Evolutionary conservation across 768 basidiomycete genomes (phyloP).

Genomic region (Phylloporus sp.): DNA sequence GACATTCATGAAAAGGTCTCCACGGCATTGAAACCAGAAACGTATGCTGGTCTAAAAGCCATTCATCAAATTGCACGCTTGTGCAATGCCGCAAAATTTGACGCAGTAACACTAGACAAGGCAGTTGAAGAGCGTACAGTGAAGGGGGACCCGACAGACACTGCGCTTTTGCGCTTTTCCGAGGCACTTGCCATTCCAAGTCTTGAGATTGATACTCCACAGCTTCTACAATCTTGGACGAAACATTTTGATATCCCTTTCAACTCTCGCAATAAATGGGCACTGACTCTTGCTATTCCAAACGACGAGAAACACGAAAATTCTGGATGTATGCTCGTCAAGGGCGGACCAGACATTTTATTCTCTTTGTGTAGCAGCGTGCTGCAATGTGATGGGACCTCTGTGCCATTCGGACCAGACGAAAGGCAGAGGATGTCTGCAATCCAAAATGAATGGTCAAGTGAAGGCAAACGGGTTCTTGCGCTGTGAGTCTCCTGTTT

Average conservation of each 20-base stretch:
- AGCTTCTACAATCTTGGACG: conserved; percentile 19
- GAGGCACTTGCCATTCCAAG: conserved; percentile 27
- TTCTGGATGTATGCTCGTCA: conserved; percentile 39
- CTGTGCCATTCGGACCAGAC: conserved; percentile 27
- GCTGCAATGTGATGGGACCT: conserved; percentile 29
- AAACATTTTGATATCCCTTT: conserved; percentile 36
- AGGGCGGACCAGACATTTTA: conserved; percentile 56
- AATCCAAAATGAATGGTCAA: conserved; percentile 41
- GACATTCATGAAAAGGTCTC: conserved; percentile 10
- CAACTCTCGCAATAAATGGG: conserved; percentile 54
- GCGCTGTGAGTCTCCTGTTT: conserved; percentile 30
- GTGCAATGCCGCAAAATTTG: conserved; percentile 54
- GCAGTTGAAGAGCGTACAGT: conserved; percentile 31
- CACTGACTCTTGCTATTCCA: conserved; percentile 37
- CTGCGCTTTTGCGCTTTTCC: conserved; percentile 47
- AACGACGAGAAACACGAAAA: conserved; percentile 4
- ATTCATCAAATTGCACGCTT: conserved; percentile 41
- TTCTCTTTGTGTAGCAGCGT: conserved; percentile 36
- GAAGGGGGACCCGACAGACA: conserved; percentile 49
- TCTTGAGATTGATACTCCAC: conserved; percentile 15
- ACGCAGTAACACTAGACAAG: conserved; percentile 21
- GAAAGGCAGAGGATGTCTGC: conserved; percentile 20
- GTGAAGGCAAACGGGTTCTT: conserved; percentile 50
- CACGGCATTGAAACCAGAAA: conserved; percentile 3
- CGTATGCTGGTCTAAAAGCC: conserved; percentile 15